Evolutionary conservation across 106 monocot genomes (phyloP).

Genomic region (Cymbidium sinense): DNA sequence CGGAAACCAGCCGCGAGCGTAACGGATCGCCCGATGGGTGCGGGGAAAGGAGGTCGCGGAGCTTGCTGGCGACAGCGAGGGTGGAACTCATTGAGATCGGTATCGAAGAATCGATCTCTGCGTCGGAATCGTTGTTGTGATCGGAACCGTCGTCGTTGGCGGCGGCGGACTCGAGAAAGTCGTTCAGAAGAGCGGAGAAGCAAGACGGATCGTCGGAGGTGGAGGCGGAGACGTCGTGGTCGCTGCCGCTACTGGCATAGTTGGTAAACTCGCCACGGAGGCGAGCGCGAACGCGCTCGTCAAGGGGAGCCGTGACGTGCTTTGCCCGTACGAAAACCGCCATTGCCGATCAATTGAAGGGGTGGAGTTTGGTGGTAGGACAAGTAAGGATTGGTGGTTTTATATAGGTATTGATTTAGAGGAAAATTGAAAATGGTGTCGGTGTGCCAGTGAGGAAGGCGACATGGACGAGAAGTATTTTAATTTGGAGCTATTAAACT

Average conservation of each 20-base stretch:
- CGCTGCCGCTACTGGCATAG: slow-evolving; percentile 14
- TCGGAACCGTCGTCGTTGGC: background rate
- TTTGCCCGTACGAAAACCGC: slow-evolving; percentile 26
- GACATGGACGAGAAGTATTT: no score
- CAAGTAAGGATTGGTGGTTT: background rate
- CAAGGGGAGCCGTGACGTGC: slow-evolving; percentile 30
- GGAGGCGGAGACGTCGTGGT: slow-evolving; percentile 13
- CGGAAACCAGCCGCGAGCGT: background rate
- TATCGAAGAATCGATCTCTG: background rate
- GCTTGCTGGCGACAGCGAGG: background rate
- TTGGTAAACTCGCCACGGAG: slow-evolving; percentile 12
- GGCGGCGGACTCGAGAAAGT: slow-evolving; percentile 8
- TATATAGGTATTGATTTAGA: background rate
- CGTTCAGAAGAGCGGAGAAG: slow-evolving; percentile 23
- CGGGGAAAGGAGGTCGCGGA: slow-evolving; percentile 7
- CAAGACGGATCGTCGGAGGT: background rate
- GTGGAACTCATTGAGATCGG: background rate
- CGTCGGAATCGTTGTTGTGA: background rate
- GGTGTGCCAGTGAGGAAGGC: no score
- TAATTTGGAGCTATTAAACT: no score
- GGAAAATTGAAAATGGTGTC: no score
- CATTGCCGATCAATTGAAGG: background rate
- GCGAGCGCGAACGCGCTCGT: slow-evolving; percentile 22
- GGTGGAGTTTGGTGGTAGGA: no score
- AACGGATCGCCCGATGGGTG: background rate